Evolutionary conservation across 371 early-diverging fungal genomes (phyloP), one percentile per base, ranked within the genome.

Genomic region (Mortierella sp.): DNA sequence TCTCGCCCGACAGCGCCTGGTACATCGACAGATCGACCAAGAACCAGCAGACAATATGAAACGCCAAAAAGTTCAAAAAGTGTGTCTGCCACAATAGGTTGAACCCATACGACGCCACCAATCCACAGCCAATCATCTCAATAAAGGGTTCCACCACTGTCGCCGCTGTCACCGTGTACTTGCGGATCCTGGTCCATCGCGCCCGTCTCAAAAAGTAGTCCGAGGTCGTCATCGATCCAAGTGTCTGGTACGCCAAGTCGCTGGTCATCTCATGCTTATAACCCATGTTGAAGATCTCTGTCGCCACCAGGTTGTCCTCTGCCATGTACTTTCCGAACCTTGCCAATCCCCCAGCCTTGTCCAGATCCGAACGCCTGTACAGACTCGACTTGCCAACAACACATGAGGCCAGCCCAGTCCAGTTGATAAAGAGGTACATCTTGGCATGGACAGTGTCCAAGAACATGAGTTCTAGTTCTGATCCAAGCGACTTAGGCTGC

Each of bases 311-410:
- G 84, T 99, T 98, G 86, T 99, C 99, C 84, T 99, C 99, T 5
- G 96, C 94, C 93, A 98, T 93, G 89, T 93, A 98, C 87, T 96
- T 90, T 38, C 94, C 97, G 91, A 97, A 98, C 38, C 92, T 88
- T 10, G 84, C 92, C 48, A 99, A 86, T 0, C 98, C 98, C 3
- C 97, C 98, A 16, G 90, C 91, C 46, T 86, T 87, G 73, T 95
- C 96, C 43, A 99, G 91, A 79, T 92, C 94, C 32, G 95, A 95
- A 44, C 94, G 95, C 35, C 98, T 92, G 87, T 96, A 98, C 63
- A 98, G 84, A 77, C 96, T 97, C 35, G 97, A 96, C 82, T 99
- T 99, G 32, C 99, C 99, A 89, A 97, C 95, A 32, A 99, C 92
- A 83, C 98, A 98, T 41, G 94, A 94, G 6, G 95, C 96, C 14